phyloP scores from a whole-genome alignment of 345 rosid species.

The Nephelium lappaceum region DNA sequence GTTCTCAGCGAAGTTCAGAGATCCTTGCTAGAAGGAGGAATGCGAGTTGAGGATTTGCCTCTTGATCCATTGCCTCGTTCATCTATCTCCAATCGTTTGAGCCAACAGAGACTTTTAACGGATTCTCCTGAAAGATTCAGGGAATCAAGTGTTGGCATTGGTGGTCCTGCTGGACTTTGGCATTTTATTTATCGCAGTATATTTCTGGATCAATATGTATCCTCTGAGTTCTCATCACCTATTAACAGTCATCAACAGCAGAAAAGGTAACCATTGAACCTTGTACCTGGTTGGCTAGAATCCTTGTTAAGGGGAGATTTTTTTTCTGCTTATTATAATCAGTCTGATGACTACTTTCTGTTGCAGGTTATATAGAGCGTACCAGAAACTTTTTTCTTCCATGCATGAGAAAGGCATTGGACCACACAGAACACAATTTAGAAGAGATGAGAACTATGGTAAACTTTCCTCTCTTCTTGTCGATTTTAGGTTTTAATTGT shows the following conservation, averaged over 20 bases:
- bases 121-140: constrained; percentile 52
- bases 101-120: constrained; percentile 44
- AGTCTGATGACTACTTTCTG: constrained; percentile 19
- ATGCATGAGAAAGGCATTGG: constrained; percentile 89
- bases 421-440: constrained; percentile 94
- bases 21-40: constrained; percentile 88
- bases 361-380: constrained; percentile 92
- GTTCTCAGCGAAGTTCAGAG: constrained; percentile 88
- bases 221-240: constrained; percentile 91
- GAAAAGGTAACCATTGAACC: constrained; percentile 60
- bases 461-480: constrained; percentile 5
- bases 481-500: background rate
- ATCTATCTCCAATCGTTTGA: constrained; percentile 45
- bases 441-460: constrained; percentile 95
- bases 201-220: constrained; percentile 87
- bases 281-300: background rate
- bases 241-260: constrained; percentile 70
- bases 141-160: constrained; percentile 65
- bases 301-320: background rate
- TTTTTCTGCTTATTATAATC: constrained; percentile 10
- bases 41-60: constrained; percentile 89
- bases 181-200: constrained; percentile 97
- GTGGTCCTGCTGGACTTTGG: constrained; percentile 98
- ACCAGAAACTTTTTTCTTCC: constrained; percentile 80
- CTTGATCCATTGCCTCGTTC: constrained; percentile 57